Base-by-base conservation (phyloP, 148 eudicot species). In the Spergularia bocconei region DNA sequence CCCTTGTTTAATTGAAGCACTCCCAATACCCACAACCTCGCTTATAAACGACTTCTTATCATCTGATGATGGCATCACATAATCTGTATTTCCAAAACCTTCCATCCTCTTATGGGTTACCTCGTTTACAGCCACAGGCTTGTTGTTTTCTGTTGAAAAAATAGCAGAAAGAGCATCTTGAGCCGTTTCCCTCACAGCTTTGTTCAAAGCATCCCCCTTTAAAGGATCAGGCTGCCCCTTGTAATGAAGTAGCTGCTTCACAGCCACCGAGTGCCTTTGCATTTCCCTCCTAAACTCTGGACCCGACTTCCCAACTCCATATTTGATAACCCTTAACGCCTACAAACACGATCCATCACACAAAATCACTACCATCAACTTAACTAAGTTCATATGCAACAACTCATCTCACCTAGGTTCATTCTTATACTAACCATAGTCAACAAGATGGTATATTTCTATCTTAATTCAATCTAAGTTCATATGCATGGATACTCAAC, bases 181-280 rank as follows among this genome's bases (percentile, higher is more conserved):
- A 41, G 98, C 97, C 36, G 93, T 88, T 77, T 91, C 98, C 78
- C 98, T 86, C 53, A 94, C 98, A 69, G 97, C 89, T 78, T 94
- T 94, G 79, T 90, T 94, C 59, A 91, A 77, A 44, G 98, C 89
- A 86, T 94, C 98, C 57, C 96, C 98, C 75, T 91, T 94, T 72
- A 94, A 67, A 75, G 98, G 93, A 79, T 94, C 93, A 13, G 86
- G 82, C 60, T 88, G 85, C 73, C 98, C 98, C 84, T 85, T 94
- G 85, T 94, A 87, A 81, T 94, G 97, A 76, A 89, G 86, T 76
- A 94, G 78, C 77, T 94, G 97, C 39, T 93, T 87, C 69, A 94
- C 87, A 56, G 98, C 91, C 84, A 88, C 97, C 9, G 98, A 90
- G 79, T 94, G 87, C 86, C 98, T 88, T 82, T 94, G 98, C 97